Evolutionary conservation across 495 filamentous ascomycete species (phyloP).

Genomic region (Penicillium fimorum): DNA sequence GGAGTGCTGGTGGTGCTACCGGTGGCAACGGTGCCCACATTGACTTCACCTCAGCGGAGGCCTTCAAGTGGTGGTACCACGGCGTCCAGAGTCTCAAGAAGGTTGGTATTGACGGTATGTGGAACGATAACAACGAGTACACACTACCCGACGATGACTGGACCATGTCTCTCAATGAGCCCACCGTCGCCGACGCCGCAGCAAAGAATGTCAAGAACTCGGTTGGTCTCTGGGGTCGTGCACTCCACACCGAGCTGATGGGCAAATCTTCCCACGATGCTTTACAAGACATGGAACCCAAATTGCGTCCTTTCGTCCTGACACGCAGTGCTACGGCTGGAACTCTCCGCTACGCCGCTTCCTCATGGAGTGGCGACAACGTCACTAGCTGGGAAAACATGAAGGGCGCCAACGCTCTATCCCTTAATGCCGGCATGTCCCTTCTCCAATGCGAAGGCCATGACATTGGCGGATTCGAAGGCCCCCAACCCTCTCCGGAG

Average conservation of each 20-base stretch:
- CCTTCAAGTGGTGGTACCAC: constrained; percentile 69
- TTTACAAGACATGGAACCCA: constrained; percentile 52
- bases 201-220: constrained; percentile 31
- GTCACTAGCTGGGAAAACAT: constrained; percentile 65
- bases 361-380: constrained; percentile 68
- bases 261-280: constrained; percentile 66
- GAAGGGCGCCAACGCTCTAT: constrained; percentile 64
- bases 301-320: constrained; percentile 59
- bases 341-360: constrained; percentile 63
- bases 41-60: constrained; percentile 63
- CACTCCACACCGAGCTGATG: constrained; percentile 63
- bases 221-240: constrained; percentile 63
- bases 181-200: constrained; percentile 28
- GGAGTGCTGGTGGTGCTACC: constrained; percentile 66
- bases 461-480: constrained; percentile 72
- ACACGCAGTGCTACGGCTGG: constrained; percentile 67
- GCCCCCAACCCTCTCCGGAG: constrained; percentile 64
- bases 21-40: constrained; percentile 67
- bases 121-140: constrained; percentile 79
- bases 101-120: constrained; percentile 65
- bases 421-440: constrained; percentile 64
- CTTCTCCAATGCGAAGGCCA: constrained; percentile 65
- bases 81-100: constrained; percentile 59
- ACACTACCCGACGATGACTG: constrained; percentile 63
- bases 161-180: constrained; percentile 53